Conservation (phyloP, 2,329 filamentous ascomycete species). For the Calonectria honghensis region DNA sequence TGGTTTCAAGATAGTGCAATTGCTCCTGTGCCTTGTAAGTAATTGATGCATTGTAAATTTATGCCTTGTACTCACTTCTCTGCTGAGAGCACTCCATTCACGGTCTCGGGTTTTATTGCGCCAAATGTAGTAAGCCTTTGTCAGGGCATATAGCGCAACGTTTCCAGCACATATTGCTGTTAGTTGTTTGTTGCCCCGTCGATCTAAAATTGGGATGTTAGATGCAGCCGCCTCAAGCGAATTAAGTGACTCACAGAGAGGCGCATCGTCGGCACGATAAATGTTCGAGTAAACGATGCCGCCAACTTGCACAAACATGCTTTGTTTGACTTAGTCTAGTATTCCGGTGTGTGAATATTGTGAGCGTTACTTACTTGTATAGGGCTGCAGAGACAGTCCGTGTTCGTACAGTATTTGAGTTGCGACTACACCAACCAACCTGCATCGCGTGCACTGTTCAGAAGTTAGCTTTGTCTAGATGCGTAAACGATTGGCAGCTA, state of each 20-base stretch:
- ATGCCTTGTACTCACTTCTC: slow-evolving; percentile 28
- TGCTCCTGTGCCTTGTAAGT: slow-evolving; percentile 1
- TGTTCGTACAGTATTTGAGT: slow-evolving; percentile 76
- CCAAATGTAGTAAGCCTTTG: slow-evolving; percentile 43
- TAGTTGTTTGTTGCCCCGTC: slow-evolving; percentile 35
- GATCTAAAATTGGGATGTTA: slow-evolving; percentile 6
- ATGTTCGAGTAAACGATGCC: slow-evolving; percentile 63
- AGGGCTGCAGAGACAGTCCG: slow-evolving; percentile 75
- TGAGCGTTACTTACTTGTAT: slow-evolving; percentile 66
- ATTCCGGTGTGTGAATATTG: not conserved
- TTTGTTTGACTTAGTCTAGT: not conserved
- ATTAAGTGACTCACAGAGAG: slow-evolving; percentile 29
- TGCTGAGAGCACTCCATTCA: slow-evolving; percentile 39
- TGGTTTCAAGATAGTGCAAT: slow-evolving; percentile 41
- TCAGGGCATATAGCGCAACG: slow-evolving; percentile 37
- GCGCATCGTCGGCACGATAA: slow-evolving; percentile 48
- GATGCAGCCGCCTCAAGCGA: not conserved
- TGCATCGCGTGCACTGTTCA: slow-evolving; percentile 58
- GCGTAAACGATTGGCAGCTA: not conserved
- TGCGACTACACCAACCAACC: slow-evolving; percentile 75
- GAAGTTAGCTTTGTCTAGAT: slow-evolving; percentile 47
- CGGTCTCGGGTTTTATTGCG: slow-evolving; percentile 42
- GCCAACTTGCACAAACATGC: slow-evolving; percentile 66
- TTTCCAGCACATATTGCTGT: slow-evolving; percentile 39
- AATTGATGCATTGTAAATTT: not conserved